Conservation (phyloP, 257 asterid species). For the Parsonsia alboflavescens region DNA sequence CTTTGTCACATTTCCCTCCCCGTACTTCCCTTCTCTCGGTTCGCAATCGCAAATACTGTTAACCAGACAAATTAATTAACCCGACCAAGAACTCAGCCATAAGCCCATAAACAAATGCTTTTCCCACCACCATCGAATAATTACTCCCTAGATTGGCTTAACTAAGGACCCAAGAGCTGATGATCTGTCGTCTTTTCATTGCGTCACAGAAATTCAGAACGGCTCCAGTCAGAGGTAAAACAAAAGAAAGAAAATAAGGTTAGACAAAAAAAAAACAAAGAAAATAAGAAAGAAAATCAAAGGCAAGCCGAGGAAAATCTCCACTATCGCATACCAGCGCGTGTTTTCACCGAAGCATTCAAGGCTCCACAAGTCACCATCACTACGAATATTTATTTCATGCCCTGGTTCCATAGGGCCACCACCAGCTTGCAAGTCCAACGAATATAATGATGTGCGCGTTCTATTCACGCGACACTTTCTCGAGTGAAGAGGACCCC, state of each 20-base stretch:
- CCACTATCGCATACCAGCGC: neutral
- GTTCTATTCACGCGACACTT: neutral
- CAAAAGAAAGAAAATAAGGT: conserved; percentile 5
- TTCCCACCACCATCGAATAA: too few species aligned
- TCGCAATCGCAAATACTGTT: too few species aligned
- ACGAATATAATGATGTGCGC: neutral
- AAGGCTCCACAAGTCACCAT: neutral
- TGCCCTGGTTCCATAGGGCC: neutral
- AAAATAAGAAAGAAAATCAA: too few species aligned
- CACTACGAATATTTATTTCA: neutral
- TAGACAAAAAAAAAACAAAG: neutral
- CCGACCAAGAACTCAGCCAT: too few species aligned
- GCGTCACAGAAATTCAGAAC: conserved; percentile 15
- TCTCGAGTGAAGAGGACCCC: neutral
- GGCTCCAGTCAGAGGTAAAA: neutral
- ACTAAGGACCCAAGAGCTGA: neutral
- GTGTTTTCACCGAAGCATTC: neutral
- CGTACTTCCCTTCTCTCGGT: too few species aligned
- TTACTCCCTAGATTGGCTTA: neutral
- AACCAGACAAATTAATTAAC: too few species aligned
- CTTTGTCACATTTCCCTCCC: too few species aligned
- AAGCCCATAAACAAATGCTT: too few species aligned
- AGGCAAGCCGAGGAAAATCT: conserved; percentile 15
- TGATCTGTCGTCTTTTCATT: conserved; percentile 10
- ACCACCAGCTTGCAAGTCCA: neutral